These are phyloP conservation scores for Botrytis fabae DNA, from an alignment of 2,329 filamentous ascomycete species.

Conservation along the genomic window DNA sequence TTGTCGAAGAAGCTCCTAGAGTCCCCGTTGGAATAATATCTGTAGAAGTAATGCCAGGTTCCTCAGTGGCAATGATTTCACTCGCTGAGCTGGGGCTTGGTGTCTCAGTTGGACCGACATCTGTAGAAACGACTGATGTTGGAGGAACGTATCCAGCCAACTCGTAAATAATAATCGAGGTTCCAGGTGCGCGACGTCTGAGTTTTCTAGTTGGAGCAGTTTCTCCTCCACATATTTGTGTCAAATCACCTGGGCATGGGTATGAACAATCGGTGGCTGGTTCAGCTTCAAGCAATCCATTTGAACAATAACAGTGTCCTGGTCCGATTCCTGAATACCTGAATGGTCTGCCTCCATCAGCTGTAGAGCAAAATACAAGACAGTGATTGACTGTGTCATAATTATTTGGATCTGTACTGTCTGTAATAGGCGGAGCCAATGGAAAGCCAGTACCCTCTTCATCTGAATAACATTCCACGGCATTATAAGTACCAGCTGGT, in stretches of 20 bases:
- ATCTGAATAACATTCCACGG: conserved; percentile 7
- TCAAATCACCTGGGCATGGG: conserved; percentile 7
- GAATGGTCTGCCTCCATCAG: background rate
- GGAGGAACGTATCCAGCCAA: background rate
- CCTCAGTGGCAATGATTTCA: background rate
- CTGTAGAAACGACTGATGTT: background rate
- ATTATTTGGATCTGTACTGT: background rate
- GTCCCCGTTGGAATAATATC: background rate
- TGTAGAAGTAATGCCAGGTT: background rate
- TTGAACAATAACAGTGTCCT: conserved; percentile 17
- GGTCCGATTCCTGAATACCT: conserved; percentile 12
- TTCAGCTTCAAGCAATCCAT: background rate
- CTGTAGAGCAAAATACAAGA: background rate
- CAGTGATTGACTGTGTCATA: conserved; percentile 6
- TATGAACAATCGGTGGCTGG: background rate
- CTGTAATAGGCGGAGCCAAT: conserved; percentile 4
- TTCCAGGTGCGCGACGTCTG: background rate
- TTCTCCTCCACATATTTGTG: conserved; percentile 7
- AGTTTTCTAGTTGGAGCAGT: background rate
- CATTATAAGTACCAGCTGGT: conserved; percentile 4
- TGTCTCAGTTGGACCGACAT: background rate
- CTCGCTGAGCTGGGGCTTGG: background rate
- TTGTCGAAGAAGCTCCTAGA: background rate
- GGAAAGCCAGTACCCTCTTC: conserved; percentile 7
- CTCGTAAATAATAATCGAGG: background rate